These are phyloP conservation scores for Meira nashicola DNA, from an alignment of 1,284 basidiomycete genomes.

Conservation along the genomic window DNA sequence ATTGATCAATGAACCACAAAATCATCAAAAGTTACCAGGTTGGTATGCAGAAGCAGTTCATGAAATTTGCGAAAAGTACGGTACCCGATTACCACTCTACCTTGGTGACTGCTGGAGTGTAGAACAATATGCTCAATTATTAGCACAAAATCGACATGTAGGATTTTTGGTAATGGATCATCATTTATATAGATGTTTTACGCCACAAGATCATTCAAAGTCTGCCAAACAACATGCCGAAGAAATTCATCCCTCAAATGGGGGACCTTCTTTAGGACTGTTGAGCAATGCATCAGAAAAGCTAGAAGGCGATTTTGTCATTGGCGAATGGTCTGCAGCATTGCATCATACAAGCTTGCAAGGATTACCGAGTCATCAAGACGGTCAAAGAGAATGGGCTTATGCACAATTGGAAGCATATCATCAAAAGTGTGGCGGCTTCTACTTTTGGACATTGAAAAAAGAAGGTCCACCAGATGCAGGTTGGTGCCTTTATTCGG, in stretches of 20 bases:
- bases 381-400: constrained; percentile 57
- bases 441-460: constrained; percentile 85
- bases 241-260: constrained; percentile 23
- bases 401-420: constrained; percentile 67
- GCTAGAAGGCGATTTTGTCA: constrained; percentile 53
- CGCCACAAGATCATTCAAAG: constrained; percentile 61
- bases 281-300: neutral
- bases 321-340: constrained; percentile 74
- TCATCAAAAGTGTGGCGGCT: constrained; percentile 67
- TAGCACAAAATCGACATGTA: constrained; percentile 43
- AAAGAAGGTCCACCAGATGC: constrained; percentile 67
- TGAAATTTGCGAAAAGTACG: constrained; percentile 4
- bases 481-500: constrained; percentile 73
- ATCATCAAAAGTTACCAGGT: constrained; percentile 36
- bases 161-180: constrained; percentile 69
- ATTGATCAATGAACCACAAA: constrained; percentile 75
- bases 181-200: constrained; percentile 81
- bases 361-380: constrained; percentile 24
- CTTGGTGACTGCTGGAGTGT: constrained; percentile 75
- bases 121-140: constrained; percentile 64
- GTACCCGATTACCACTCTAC: constrained; percentile 59
- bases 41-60: constrained; percentile 58
- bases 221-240: constrained; percentile 61
- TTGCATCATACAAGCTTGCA: constrained; percentile 65
- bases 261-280: constrained; percentile 2